Base-by-base conservation (phyloP, 371 early-diverging fungal species). In the Mucor piriformis region DNA sequence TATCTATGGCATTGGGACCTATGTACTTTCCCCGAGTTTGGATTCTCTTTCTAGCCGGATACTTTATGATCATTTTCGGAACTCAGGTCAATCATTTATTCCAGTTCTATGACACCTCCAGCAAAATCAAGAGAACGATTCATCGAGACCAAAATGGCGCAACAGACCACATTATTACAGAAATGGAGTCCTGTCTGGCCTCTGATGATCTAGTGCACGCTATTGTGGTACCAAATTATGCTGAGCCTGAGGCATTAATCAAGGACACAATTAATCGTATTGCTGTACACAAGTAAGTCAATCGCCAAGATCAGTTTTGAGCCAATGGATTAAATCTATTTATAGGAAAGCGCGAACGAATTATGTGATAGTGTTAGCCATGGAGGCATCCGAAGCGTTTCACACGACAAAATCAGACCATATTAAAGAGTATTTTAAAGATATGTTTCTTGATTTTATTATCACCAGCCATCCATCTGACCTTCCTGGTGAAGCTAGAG, bases 391-490 rank as follows among this genome's bases (percentile, higher is more conserved):
- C 24, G 92, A 92, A 73, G 15, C 40, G 11, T 83, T 77, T 10
- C 57, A 72, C 51, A 72, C 68, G 50, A 57, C 57, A 29, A 92
- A 90, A 70, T 88, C 88, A 12, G 70, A 69, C 33, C 61, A 59
- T 16, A 66, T 92, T 11, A 55, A 72, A 43, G 59, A 64, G 20
- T 60, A 63, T 49, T 91, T 86, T 73, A 69, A 71, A 27, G 77
- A 81, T 20, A 54, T 57, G 18, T 79, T 79, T 53, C 50, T 67
- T 3, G 65, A 74, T 13, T 79, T 79, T 54, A 77, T 84, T 37
- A 76, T 82, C 48, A 88, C 91, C 16, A 75, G 84, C n/a, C 92
- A 92, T 71, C 91, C 91, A 12, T 49, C 68, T n/a, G 79, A 82
- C 57, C 61, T 84, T 24, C 83, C 84, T 16, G 89, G 88, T 46